Evolutionary conservation across 805 yeast genomes (phyloP).

Genomic region (Candida chauliodis): DNA sequence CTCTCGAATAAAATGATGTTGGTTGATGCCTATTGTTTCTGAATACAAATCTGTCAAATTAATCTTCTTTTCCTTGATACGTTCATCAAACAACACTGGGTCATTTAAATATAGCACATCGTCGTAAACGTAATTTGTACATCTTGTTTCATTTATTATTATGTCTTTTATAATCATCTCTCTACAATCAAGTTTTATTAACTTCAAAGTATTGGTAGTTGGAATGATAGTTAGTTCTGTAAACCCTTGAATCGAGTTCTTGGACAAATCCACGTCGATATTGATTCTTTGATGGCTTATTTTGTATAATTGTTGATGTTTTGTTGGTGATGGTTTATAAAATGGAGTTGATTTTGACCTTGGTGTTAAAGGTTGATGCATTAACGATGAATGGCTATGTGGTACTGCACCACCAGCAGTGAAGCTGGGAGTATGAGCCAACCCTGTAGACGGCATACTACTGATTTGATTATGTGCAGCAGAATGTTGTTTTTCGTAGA

Average conservation of each 20-base stretch:
- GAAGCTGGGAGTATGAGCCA: conserved; percentile 8
- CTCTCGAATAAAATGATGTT: conserved; percentile 57
- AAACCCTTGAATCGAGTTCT: conserved; percentile 56
- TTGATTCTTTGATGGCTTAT: conserved; percentile 83
- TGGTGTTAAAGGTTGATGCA: conserved; percentile 3
- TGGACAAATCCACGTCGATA: conserved; percentile 74
- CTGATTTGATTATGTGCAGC: too few species aligned
- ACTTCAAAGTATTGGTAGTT: conserved; percentile 50
- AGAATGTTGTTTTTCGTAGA: conserved; percentile 13
- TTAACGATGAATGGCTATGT: neutral
- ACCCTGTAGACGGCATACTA: conserved; percentile 10
- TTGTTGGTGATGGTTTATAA: conserved; percentile 1
- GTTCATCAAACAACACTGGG: conserved; percentile 25
- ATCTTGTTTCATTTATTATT: conserved; percentile 53
- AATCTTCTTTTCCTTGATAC: conserved; percentile 19
- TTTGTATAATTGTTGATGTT: conserved; percentile 46
- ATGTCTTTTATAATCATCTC: conserved; percentile 65
- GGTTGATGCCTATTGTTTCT: conserved; percentile 40
- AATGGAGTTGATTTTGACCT: neutral
- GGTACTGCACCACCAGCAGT: neutral
- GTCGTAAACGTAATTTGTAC: conserved; percentile 50
- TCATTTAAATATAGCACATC: conserved; percentile 49
- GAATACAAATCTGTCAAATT: conserved; percentile 44
- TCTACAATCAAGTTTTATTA: conserved; percentile 74
- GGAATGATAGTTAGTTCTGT: conserved; percentile 86